Evolutionary conservation across 495 filamentous ascomycete genomes (phyloP), one percentile per base, ranked within the genome.

Genomic region (Schizothecium vesticola): DNA sequence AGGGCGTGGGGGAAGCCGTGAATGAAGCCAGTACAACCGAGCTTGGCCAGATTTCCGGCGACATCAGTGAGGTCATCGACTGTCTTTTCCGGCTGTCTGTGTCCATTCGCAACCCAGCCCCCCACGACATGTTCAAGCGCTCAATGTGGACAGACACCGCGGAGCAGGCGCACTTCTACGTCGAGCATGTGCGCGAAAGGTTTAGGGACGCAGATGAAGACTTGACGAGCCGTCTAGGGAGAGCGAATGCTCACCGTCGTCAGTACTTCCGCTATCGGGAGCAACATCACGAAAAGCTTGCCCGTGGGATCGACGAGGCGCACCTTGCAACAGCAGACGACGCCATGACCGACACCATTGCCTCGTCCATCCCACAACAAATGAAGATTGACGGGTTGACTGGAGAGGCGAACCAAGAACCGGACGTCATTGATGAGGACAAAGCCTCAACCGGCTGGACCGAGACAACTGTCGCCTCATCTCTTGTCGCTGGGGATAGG

Each of bases 221-320:
- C 2, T 61, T 83, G 1, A 58, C 70, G 2, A 61, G 75, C 21
- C 74, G 80, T 12, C 75, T 85, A 3, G 82, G 81, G 9, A 77
- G 74, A 58, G 78, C 80, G 4, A 82, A 80, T 25, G 80, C 79
- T 4, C 71, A 74, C 24, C 68, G 82, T 31, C 79, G 80, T 6
- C 75, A 80, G 23, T 82, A 77, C 66, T 72, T 84, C 9, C 75
- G 66, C 56, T 85, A 85, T 59, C 72, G 80, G 6, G 73, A 81
- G 68, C 66, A 70, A 24, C 83, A 83, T 67, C 76, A 77, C 60
- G 56, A 59, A 8, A 83, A 80, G 68, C 68, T 83, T 0, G 64
- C 73, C 2, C 68, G 70, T 25, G 76, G 72, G n/a, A 71, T 74
- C 29, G 71, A 74, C 13, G 29, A 59, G 0, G 31, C 22, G 3